Conservation (phyloP, 345 rosid species). For the Hibiscus mutabilis region DNA sequence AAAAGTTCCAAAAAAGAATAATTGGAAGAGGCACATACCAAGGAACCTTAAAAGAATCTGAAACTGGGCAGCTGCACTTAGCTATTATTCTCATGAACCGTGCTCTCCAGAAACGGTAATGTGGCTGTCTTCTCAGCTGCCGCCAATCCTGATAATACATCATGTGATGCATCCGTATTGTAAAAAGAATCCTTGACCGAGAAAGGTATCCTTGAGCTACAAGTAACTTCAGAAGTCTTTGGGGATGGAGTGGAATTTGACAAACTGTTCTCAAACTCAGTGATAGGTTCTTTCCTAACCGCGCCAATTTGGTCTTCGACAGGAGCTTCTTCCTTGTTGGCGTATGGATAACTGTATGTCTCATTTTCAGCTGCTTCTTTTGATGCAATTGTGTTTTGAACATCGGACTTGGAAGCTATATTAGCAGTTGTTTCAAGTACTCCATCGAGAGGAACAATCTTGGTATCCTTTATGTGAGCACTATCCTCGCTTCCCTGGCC, state of each 20-base stretch:
- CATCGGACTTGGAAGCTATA: slow-evolving; percentile 12
- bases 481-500: slow-evolving; percentile 6
- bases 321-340: slow-evolving; percentile 15
- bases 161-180: slow-evolving; percentile 8
- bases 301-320: slow-evolving; percentile 22
- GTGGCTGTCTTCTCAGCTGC: slow-evolving; percentile 5
- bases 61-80: background rate
- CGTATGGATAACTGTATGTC: background rate
- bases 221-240: background rate
- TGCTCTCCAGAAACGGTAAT: background rate
- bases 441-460: slow-evolving; percentile 11
- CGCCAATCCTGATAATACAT: background rate
- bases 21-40: background rate
- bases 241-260: slow-evolving; percentile 5
- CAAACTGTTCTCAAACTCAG: slow-evolving; percentile 8
- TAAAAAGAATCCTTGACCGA: slow-evolving; percentile 16
- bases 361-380: slow-evolving; percentile 3
- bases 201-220: slow-evolving; percentile 15
- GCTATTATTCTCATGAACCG: slow-evolving; percentile 3
- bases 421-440: background rate
- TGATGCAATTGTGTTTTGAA: slow-evolving; percentile 4
- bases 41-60: background rate
- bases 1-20: background rate
- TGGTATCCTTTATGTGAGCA: background rate
- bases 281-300: slow-evolving; percentile 11